Base-by-base conservation (phyloP, 805 yeast genomes). In the Ogataea chonburiensis region DNA sequence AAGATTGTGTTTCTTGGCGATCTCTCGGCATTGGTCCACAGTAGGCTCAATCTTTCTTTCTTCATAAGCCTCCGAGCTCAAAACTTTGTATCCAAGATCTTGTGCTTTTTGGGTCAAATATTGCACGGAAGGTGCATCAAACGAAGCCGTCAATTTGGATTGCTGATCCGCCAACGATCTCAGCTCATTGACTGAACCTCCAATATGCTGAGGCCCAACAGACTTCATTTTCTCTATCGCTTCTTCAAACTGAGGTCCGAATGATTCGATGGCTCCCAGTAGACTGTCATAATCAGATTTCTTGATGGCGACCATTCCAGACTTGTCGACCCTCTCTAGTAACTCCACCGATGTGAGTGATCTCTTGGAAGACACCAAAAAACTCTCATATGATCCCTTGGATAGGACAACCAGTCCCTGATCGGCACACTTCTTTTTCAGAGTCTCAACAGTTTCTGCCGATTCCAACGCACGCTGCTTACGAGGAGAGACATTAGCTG, bases 41-140 rank as follows among this genome's bases (percentile, higher is more conserved):
- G 45, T 21, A 6, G 40, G 45, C 1, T 34, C 28, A 4, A 18
- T 18, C 10, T 11, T 31, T 9, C 23, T 25, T 26, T 25, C 25
- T 3, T 22, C 20, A 22, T 33, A 38, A 16, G 37, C 41, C 12
- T 37, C 17, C 11, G 23, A 30, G 10, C 49, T 11, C 28, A 54
- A 5, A 3, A 49, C 38, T 5, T 24, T 35, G 20, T 39, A 30
- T 5, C 53, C 53, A 28, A 46, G 22, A 1, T 42, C 43, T 3
- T 34, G 36, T n/a, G 51, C 56, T 17, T 53, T 51, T 17, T 50
- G 45, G 7, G 39, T 27, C n/a, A 59, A 28, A 30, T 58, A 60
- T 5, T 56, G 64, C 5, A 31, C 25, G 7, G 58, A 40, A 11
- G 64, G 64, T 3, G 52, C 31, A 13, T 55, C 55, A 38, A 47